Conservation (phyloP, 441 rosid species). For the Biscutella laevigata region DNA sequence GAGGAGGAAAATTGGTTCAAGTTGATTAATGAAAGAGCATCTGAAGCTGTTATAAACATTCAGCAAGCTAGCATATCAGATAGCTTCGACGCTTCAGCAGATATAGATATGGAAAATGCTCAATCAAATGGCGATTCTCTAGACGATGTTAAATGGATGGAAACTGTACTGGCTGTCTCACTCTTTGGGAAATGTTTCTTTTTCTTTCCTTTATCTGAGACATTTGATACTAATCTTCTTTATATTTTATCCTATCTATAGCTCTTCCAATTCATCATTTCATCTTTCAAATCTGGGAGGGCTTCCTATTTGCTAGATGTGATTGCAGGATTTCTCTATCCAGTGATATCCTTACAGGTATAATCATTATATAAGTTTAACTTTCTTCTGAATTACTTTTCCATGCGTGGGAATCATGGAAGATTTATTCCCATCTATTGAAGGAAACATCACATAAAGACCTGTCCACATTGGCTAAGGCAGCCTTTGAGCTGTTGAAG, state of each 20-base stretch:
- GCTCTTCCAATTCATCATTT: conserved; percentile 86
- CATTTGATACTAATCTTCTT: conserved; percentile 13
- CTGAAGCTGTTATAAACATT: conserved; percentile 64
- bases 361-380: conserved; percentile 2
- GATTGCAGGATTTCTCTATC: conserved; percentile 68
- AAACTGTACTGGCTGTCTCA: conserved; percentile 56
- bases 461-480: conserved; percentile 89
- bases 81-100: conserved; percentile 40
- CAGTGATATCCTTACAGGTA: conserved; percentile 93
- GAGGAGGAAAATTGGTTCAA: conserved; percentile 62
- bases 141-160: conserved; percentile 98
- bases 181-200: neutral
- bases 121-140: conserved; percentile 47
- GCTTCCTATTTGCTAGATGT: conserved; percentile 83
- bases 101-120: conserved; percentile 41
- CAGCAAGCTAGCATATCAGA: conserved; percentile 64
- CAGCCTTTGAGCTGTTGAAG: conserved; percentile 84
- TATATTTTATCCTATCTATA: conserved; percentile 21
- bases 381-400: neutral
- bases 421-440: conserved; percentile 19
- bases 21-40: conserved; percentile 57
- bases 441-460: conserved; percentile 98
- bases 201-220: neutral
- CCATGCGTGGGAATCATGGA: conserved; percentile 17
- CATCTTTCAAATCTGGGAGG: conserved; percentile 92